Evolutionary conservation across 2,329 filamentous ascomycete genomes (phyloP), one percentile per base, ranked within the genome.

Genomic region (Ophiocordyceps camponoti-floridani): DNA sequence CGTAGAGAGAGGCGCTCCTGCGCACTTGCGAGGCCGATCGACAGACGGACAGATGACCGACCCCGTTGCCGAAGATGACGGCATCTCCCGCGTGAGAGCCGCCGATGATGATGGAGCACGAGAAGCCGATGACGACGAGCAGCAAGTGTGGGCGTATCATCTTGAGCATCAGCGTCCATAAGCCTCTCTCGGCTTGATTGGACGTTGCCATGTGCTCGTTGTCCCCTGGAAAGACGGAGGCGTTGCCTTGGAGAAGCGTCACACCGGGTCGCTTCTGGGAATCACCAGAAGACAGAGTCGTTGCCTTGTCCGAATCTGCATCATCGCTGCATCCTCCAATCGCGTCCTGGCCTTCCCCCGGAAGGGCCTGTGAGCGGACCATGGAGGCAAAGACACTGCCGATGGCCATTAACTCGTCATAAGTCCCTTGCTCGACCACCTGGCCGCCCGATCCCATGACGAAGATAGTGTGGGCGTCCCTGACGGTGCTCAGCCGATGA

Each of bases 401-500:
- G 11, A 64, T 58, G 2, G 62, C 57, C 48, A 83, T 63, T 2
- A 84, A 65, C 44, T 77, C 68, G 3, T 73, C 62, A 46, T 84
- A 78, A 0, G 68, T 76, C 0, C 80, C 80, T 53, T 78, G 66
- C 56, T 84, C 79, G 11, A 79, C 62, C 4, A 79, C 68, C 42
- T 67, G 58, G 0, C 80, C 79, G 45, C 70, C 63, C 13, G 73
- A 67, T 10, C 43, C 33, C 55, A 83, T 67, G 16, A 84, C 79
- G 18, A 83, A 64, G 46, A 84, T 83, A 48, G 75, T 72, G 51
- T 84, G 75, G 0, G 79, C 79, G 44, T 75, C 69, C 52, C 69
- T 71, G 48, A 79, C 75, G 0, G 75, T 79, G 0, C 72, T 75
- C 2, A 79, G 59, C 2, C 75, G 64, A 55, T 79, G 76, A 0